A percentile compares a stretch with the other conserved stretches of the same genome.
phyloP scores from a whole-genome alignment of 768 basidiomycete species.

The Hygrophorus pudorinus region DNA sequence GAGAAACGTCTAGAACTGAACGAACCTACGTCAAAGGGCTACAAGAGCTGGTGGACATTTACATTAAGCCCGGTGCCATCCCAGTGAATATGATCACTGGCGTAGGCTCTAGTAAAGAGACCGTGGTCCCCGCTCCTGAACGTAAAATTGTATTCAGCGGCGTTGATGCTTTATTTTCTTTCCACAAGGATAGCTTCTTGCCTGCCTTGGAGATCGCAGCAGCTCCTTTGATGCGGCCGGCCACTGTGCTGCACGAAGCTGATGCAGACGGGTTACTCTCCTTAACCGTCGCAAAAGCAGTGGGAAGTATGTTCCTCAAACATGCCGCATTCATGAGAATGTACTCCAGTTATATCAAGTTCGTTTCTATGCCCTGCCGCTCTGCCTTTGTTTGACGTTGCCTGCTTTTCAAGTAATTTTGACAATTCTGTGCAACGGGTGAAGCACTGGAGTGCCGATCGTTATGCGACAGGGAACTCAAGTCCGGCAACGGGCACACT shows the following conservation, averaged over 20 bases:
- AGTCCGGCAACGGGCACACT: conserved; percentile 31
- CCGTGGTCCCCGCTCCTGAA: conserved; percentile 75
- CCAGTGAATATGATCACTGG: conserved; percentile 62
- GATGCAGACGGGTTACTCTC: conserved; percentile 72
- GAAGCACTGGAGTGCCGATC: conserved; percentile 72
- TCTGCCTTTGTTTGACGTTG: conserved; percentile 6
- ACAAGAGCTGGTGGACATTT: conserved; percentile 89
- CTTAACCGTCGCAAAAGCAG: conserved; percentile 60
- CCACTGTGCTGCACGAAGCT: conserved; percentile 32
- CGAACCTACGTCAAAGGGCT: conserved; percentile 91
- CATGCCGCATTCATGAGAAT: conserved; percentile 98
- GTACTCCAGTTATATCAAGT: conserved; percentile 99
- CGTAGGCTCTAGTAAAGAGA: conserved; percentile 69
- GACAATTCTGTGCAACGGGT: conserved; percentile 86
- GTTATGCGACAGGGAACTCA: conserved; percentile 26
- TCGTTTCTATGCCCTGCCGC: conserved; percentile 19
- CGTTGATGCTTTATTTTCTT: conserved; percentile 80
- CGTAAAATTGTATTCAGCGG: conserved; percentile 89
- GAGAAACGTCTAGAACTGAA: conserved; percentile 58
- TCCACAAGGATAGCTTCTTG: conserved; percentile 89
- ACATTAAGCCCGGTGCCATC: conserved; percentile 75
- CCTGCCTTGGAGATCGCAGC: conserved; percentile 81
- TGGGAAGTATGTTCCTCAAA: conserved; percentile 84
- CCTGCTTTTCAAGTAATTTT: conserved; percentile 57
- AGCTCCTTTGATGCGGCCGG: conserved; percentile 49